A percentile compares a stretch with the other conserved stretches of the same genome.
These are phyloP conservation scores for Coniochaeta ligniaria DNA, from an alignment of 2,329 filamentous ascomycete species.

Conservation along the genomic window DNA sequence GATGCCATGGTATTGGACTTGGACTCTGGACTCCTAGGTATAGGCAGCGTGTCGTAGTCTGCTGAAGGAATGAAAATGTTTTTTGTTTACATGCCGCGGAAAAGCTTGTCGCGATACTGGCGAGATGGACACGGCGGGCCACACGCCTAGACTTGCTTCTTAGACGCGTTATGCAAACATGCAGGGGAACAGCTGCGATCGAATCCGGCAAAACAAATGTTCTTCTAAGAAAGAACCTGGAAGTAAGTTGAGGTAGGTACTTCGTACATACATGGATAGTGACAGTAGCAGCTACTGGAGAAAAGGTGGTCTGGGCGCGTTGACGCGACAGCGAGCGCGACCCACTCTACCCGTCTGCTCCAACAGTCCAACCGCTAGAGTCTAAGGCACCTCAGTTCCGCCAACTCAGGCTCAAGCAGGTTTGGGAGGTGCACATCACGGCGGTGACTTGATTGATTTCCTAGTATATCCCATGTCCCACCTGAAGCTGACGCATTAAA, in stretches of 20 bases:
- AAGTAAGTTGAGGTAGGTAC: no score
- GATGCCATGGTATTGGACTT: neutral
- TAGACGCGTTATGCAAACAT: neutral
- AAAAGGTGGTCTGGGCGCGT: conserved; percentile 4
- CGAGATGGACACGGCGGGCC: neutral
- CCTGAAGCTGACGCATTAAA: neutral
- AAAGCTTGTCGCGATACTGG: neutral
- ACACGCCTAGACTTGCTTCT: neutral
- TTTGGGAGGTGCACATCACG: no score
- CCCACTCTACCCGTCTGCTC: neutral
- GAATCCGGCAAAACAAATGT: neutral
- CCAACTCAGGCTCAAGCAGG: no score
- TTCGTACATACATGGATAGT: no score
- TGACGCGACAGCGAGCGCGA: conserved; percentile 3
- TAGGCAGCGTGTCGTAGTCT: neutral
- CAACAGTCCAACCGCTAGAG: no score
- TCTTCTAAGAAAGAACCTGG: neutral
- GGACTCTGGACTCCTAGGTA: no score
- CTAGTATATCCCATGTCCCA: neutral
- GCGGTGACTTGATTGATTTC: no score
- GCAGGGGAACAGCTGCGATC: neutral
- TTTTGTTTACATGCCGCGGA: neutral
- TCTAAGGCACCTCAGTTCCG: no score
- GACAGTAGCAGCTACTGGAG: no score
- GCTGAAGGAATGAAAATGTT: no score